Conservation (phyloP, 148 eudicot genomes). For the Rhododendron vialii region DNA sequence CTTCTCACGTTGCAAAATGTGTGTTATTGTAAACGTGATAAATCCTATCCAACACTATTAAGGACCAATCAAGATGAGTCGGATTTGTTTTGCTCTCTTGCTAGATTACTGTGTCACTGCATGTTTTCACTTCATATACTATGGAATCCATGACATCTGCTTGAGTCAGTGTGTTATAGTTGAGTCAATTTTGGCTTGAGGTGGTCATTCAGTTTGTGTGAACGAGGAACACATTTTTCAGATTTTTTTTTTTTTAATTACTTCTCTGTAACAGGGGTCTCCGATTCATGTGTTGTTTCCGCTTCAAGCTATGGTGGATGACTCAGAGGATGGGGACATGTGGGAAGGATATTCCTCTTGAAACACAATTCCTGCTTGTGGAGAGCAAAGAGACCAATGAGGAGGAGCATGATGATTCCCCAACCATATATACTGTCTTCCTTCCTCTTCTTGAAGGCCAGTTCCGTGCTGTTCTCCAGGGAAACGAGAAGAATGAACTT, state of each 20-base stretch:
- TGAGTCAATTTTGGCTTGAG: not conserved
- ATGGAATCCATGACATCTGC: not conserved
- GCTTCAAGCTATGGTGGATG: slow-evolving; percentile 99
- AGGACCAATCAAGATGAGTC: not conserved
- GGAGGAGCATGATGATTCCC: slow-evolving; percentile 44
- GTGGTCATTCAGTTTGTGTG: not conserved
- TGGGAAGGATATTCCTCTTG: slow-evolving; percentile 83
- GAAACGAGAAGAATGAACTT: slow-evolving; percentile 71
- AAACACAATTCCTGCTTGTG: slow-evolving; percentile 86
- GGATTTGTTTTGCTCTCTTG: not conserved
- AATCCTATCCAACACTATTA: not conserved
- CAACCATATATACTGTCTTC: slow-evolving; percentile 75
- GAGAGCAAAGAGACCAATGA: slow-evolving; percentile 65
- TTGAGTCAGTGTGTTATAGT: not conserved
- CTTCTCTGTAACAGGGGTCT: slow-evolving; percentile 47
- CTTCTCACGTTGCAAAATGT: not conserved
- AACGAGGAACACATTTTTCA: not conserved
- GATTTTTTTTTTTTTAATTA: not conserved
- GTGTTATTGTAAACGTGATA: not conserved
- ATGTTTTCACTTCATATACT: not conserved
- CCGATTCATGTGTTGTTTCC: slow-evolving; percentile 83
- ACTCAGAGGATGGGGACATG: slow-evolving; percentile 89
- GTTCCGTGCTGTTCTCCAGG: slow-evolving; percentile 94
- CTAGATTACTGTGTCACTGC: not conserved
- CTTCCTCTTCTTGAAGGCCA: slow-evolving; percentile 90